A percentile compares a stretch with the other conserved stretches of the same genome.
Evolutionary conservation across 805 yeast species (phyloP).

Genomic region (Metschnikowia arizonensis): DNA sequence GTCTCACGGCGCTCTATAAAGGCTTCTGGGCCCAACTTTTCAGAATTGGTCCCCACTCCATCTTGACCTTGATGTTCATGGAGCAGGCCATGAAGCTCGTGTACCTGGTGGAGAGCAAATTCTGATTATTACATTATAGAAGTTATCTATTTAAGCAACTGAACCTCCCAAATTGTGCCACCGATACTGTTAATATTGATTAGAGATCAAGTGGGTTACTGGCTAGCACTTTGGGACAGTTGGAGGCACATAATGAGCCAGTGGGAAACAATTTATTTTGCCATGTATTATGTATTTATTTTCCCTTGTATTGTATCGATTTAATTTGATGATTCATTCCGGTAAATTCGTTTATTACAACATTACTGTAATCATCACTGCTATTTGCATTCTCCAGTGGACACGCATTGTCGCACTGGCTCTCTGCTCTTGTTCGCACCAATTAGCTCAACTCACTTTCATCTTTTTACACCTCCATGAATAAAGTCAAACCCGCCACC

Average conservation of each 20-base stretch:
- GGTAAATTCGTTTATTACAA: no score
- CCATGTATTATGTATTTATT: no score
- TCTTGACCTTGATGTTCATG: constrained; percentile 86
- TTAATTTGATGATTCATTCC: no score
- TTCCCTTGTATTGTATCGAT: no score
- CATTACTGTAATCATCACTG: no score
- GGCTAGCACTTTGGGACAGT: no score
- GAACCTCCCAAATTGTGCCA: not conserved
- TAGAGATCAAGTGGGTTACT: no score
- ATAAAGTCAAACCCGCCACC: constrained; percentile 39
- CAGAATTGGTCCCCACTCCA: constrained; percentile 93
- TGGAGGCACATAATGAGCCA: no score
- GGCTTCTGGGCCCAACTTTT: constrained; percentile 92
- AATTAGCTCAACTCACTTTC: not conserved
- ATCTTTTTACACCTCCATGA: constrained; percentile 8
- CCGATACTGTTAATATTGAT: not conserved
- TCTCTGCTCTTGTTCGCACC: not conserved
- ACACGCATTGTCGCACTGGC: not conserved
- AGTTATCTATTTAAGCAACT: not conserved
- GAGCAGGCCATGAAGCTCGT: constrained; percentile 81
- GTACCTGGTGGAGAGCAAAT: constrained; percentile 26
- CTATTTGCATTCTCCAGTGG: no score
- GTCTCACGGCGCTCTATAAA: constrained; percentile 83
- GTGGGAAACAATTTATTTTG: no score
- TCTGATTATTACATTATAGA: not conserved